Conservation (phyloP, 768 basidiomycete genomes). For the Mycena galopus region DNA sequence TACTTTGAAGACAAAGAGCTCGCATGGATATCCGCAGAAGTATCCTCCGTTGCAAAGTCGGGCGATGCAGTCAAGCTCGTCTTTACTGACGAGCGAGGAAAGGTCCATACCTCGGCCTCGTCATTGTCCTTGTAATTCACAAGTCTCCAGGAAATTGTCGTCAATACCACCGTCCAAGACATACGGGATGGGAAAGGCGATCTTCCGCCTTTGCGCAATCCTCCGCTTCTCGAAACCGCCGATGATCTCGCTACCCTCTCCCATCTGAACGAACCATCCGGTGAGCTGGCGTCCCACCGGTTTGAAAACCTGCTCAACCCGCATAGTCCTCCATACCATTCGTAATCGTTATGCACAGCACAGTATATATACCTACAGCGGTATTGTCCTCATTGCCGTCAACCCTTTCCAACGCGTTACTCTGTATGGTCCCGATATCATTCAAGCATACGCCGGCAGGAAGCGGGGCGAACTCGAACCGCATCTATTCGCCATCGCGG, state of each 20-base stretch:
- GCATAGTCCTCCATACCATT: constrained; percentile 93
- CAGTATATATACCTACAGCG: constrained; percentile 98
- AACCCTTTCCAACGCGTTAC: constrained; percentile 99
- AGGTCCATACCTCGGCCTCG: constrained; percentile 62
- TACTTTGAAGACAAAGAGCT: constrained; percentile 96
- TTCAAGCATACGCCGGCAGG: constrained; percentile 95
- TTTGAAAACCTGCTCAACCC: constrained; percentile 3
- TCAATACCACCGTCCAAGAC: constrained; percentile 84
- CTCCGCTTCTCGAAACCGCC: constrained; percentile 94
- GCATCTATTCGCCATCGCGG: constrained; percentile 98
- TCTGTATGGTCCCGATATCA: constrained; percentile 96
- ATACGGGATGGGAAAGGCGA: constrained; percentile 84
- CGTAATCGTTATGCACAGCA: constrained; percentile 96
- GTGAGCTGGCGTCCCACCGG: constrained; percentile 53
- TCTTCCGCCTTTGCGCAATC: constrained; percentile 95
- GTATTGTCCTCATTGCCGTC: constrained; percentile 98
- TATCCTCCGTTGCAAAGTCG: constrained; percentile 71
- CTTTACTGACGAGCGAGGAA: constrained; percentile 93
- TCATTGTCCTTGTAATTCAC: constrained; percentile 24
- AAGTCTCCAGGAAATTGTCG: constrained; percentile 72
- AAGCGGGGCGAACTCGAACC: constrained; percentile 96
- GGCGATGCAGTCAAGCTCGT: constrained; percentile 86
- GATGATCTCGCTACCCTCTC: constrained; percentile 98
- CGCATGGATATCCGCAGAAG: constrained; percentile 94
- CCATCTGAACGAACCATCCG: constrained; percentile 97